phyloP scores from a whole-genome alignment of 768 basidiomycete genomes.

The Lactifluus pinguis region DNA sequence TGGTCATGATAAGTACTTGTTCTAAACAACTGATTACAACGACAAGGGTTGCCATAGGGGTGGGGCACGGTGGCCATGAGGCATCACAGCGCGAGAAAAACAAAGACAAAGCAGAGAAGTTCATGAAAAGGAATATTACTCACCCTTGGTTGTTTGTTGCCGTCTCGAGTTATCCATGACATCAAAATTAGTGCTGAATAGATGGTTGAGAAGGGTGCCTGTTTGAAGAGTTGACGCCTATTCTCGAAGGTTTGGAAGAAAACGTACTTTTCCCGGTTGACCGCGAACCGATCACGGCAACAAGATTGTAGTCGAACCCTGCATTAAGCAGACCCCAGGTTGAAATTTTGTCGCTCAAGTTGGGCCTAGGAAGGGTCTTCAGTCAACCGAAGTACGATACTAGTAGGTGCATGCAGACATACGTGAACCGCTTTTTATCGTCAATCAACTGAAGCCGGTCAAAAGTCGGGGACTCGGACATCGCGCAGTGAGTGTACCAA shows the following conservation, averaged over 20 bases:
- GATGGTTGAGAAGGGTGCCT: slow-evolving; percentile 92
- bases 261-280: slow-evolving; percentile 88
- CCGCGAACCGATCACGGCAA: slow-evolving; percentile 95
- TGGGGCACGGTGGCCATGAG: background rate
- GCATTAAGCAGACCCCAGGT: slow-evolving; percentile 84
- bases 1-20: background rate
- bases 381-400: background rate
- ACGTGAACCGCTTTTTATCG: slow-evolving; percentile 95
- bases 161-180: slow-evolving; percentile 94
- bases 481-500: no score
- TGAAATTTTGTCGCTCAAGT: slow-evolving; percentile 64
- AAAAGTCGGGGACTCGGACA: slow-evolving; percentile 26
- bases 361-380: slow-evolving; percentile 33
- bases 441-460: slow-evolving; percentile 79
- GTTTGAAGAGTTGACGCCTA: background rate
- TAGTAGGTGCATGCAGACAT: slow-evolving; percentile 28
- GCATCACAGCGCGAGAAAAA: background rate
- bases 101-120: no score
- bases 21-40: background rate
- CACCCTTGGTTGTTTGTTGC: slow-evolving; percentile 97
- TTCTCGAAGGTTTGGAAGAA: background rate
- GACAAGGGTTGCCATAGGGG: background rate
- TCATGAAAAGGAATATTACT: slow-evolving; percentile 10
- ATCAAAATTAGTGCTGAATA: slow-evolving; percentile 96
- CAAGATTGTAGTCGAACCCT: slow-evolving; percentile 93